Conservation (phyloP, 2,329 filamentous ascomycete species). For the Neofusicoccum sp. region DNA sequence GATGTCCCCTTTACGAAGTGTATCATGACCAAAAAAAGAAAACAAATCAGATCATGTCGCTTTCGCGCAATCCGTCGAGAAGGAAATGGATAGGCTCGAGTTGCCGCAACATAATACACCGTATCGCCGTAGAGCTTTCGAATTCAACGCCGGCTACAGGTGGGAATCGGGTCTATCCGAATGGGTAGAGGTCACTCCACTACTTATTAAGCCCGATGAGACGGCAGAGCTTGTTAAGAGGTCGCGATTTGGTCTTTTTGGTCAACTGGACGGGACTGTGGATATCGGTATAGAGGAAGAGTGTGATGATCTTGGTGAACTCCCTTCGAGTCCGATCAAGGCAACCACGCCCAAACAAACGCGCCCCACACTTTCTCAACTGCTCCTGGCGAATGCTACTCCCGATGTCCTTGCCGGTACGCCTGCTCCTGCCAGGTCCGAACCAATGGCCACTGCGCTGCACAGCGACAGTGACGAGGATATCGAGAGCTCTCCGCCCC, state of each 20-base stretch:
- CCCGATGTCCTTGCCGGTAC: neutral
- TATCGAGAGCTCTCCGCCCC: neutral
- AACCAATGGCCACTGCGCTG: too few species aligned
- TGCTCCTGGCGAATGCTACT: neutral
- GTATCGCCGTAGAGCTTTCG: neutral
- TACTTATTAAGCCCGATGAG: neutral
- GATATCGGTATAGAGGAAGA: neutral
- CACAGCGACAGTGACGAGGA: neutral
- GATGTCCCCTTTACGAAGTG: neutral
- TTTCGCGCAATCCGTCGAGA: neutral
- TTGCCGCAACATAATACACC: neutral
- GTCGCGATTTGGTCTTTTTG: too few species aligned
- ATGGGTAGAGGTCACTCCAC: slow-evolving; percentile 42
- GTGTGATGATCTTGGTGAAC: neutral
- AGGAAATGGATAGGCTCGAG: neutral
- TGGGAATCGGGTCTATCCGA: slow-evolving; percentile 49
- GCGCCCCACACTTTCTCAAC: neutral
- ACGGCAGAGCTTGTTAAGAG: too few species aligned
- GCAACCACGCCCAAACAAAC: neutral
- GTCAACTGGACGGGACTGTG: too few species aligned
- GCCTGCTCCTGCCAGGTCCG: neutral
- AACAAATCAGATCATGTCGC: neutral
- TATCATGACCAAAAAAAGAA: neutral
- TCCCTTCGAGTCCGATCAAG: neutral
- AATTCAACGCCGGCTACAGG: slow-evolving; percentile 28